phyloP scores from a whole-genome alignment of 2,329 filamentous ascomycete genomes.

The Ilyonectria sp. region DNA sequence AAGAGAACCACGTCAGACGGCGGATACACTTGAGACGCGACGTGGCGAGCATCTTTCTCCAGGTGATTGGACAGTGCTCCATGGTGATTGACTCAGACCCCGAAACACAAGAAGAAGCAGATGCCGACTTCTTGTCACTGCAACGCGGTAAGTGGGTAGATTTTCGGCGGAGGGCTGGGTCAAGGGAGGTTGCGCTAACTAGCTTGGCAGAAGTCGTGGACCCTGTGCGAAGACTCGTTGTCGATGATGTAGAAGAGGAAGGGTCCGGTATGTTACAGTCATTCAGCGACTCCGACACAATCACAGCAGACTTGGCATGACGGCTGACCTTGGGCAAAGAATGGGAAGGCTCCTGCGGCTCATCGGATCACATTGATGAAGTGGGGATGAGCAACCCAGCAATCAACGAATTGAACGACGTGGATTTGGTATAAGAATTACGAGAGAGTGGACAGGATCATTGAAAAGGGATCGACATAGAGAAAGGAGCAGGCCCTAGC shows the following conservation, averaged over 20 bases:
- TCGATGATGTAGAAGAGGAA: constrained; percentile 72
- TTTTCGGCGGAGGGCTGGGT: too few relatives aligned
- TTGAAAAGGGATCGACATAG: constrained; percentile 17
- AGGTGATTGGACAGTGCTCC: constrained; percentile 60
- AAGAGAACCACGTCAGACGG: constrained; percentile 62
- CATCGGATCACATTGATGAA: constrained; percentile 69
- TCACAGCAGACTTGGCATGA: constrained; percentile 45
- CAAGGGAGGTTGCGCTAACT: constrained; percentile 26
- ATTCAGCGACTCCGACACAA: constrained; percentile 46
- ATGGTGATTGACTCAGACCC: constrained; percentile 56
- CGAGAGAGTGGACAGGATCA: constrained; percentile 13
- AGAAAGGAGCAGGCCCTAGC: constrained; percentile 14
- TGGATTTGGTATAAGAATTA: constrained; percentile 45
- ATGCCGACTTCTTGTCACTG: constrained; percentile 47
- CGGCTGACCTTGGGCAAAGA: constrained; percentile 56
- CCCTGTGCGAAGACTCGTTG: constrained; percentile 67
- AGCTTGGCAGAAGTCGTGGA: constrained; percentile 57
- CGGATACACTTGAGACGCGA: constrained; percentile 59
- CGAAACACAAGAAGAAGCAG: constrained; percentile 50
- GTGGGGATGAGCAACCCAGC: constrained; percentile 62
- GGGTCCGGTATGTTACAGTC: constrained; percentile 68
- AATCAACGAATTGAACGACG: constrained; percentile 58
- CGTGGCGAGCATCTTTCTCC: constrained; percentile 59
- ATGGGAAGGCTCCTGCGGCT: constrained; percentile 69
- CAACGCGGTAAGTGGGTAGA: constrained; percentile 46